These are phyloP conservation scores for Nannizzia gypsea DNA, from an alignment of 2,329 filamentous ascomycete species.

Conservation along the genomic window DNA sequence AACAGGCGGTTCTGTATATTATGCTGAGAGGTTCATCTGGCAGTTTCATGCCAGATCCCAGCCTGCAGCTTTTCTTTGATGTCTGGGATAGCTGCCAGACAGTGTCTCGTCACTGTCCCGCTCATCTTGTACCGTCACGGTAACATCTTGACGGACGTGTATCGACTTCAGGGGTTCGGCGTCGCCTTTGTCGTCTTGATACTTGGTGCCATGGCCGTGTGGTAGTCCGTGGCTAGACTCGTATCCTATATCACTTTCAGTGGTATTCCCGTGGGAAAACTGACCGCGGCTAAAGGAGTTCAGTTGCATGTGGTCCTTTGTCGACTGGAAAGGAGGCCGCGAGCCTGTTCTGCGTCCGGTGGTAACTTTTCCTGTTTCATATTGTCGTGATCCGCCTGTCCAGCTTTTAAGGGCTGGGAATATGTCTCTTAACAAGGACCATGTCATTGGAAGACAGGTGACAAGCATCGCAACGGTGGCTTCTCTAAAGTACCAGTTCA, in stretches of 20 bases:
- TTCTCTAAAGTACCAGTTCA: slow-evolving; percentile 41
- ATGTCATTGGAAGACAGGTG: slow-evolving; percentile 42
- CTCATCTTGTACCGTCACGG: slow-evolving; percentile 21
- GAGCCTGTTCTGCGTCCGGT: slow-evolving; percentile 15
- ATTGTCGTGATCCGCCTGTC: slow-evolving; percentile 29
- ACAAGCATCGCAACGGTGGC: slow-evolving; percentile 37
- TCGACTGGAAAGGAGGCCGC: neutral
- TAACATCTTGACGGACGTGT: slow-evolving; percentile 31
- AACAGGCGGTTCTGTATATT: neutral
- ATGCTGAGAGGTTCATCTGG: neutral
- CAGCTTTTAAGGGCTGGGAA: slow-evolving; percentile 35
- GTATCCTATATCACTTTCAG: neutral
- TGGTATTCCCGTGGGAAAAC: neutral
- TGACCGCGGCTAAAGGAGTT: neutral
- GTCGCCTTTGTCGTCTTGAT: slow-evolving; percentile 17
- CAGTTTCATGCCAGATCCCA: neutral
- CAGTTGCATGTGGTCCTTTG: neutral
- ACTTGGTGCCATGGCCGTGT: neutral
- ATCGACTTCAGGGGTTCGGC: slow-evolving; percentile 23
- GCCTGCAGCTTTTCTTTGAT: neutral
- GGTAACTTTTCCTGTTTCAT: neutral
- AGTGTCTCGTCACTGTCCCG: neutral
- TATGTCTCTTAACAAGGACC: slow-evolving; percentile 40
- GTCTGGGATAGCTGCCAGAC: neutral
- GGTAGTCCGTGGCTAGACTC: neutral